Percentiles rank a stretch among this genome's conserved stretches.
Conservation (phyloP, 1,284 basidiomycete genomes). For the Schizophyllum commune region DNA sequence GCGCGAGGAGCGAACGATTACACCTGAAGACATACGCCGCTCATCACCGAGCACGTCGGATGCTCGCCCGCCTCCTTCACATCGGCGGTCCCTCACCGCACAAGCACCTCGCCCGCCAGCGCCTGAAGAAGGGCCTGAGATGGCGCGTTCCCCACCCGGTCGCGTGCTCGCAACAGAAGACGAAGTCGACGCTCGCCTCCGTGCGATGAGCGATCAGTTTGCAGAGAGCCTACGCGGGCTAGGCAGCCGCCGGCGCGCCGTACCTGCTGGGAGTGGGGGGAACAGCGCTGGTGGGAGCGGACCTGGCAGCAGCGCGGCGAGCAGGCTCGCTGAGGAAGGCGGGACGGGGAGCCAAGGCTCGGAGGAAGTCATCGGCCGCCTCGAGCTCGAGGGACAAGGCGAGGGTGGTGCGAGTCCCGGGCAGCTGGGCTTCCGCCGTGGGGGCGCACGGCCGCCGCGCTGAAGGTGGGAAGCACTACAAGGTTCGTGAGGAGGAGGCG, state of each 20-base stretch:
- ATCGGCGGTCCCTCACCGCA: constrained; percentile 1
- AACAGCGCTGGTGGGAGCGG: too few relatives aligned
- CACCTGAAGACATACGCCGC: background rate
- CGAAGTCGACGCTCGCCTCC: constrained; percentile 56
- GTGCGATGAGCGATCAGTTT: constrained; percentile 59
- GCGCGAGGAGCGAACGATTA: constrained; percentile 9
- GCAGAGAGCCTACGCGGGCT: constrained; percentile 50
- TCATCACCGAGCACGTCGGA: background rate
- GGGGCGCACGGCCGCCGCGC: too few relatives aligned
- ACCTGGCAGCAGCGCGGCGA: background rate
- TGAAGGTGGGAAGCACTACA: too few relatives aligned
- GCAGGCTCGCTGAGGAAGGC: constrained; percentile 9
- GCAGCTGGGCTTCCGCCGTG: background rate
- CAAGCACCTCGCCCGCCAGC: constrained; percentile 1
- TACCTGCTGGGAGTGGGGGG: too few relatives aligned
- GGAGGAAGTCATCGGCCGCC: constrained; percentile 34
- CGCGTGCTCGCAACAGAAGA: constrained; percentile 51
- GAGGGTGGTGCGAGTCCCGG: background rate
- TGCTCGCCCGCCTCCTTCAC: background rate
- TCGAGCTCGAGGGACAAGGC: constrained; percentile 28
- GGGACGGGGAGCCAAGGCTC: constrained; percentile 23
- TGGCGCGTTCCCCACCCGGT: constrained; percentile 23
- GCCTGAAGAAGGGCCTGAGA: constrained; percentile 10
- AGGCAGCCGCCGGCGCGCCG: constrained; percentile 11
- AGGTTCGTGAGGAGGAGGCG: too few relatives aligned